Evolutionary conservation across 352 stramenopile species (phyloP), one percentile per base, ranked within the genome.

Genomic region (Peronospora farinosa): DNA sequence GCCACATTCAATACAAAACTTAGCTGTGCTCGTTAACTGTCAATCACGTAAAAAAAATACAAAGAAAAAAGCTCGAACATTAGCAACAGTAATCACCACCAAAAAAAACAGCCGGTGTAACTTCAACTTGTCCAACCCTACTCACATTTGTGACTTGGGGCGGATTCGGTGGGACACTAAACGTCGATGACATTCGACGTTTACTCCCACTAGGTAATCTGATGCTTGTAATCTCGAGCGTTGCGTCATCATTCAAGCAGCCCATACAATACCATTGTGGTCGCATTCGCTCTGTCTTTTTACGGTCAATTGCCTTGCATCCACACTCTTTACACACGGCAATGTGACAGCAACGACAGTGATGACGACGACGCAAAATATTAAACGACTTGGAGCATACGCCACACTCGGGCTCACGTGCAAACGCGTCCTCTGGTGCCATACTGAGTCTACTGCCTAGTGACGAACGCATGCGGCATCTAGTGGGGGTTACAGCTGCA

Each of bases 1-100:
- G 33, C 82, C 82, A 53, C 82, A 93, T 48, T 93, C 82, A 40
- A 93, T 84, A 45, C 78, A 89, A 46, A 89, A 89, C 56, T 89
- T 89, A 54, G 69, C 58, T n/a, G 65, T 67, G 47, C 71, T 87
- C 19, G 72, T 60, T 37, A 86, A 54, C 77, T 88, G 28, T 40
- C 35, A 49, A 54, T 41, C 45, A 55, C 17, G 4, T 7, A 38
- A 40, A 30, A n/a, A n/a, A 25, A 54, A 47, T 16, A 4, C 23
- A 51, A 31, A 42, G 28, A 52, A 54, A 65, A 46, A 47, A 42
- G 0, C 39, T 27, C 23, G 23, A 27, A 27, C 3, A 27, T 27
- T 27, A 27, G 23, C 23, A 27, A 27, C 23, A 27, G 23, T 27
- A 27, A 27, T n/a, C n/a, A n/a, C n/a, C n/a, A n/a, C n/a, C n/a